These are phyloP conservation scores for Wickerhamiella nectarea DNA, from an alignment of 805 yeast genomes.

Conservation along the genomic window DNA sequence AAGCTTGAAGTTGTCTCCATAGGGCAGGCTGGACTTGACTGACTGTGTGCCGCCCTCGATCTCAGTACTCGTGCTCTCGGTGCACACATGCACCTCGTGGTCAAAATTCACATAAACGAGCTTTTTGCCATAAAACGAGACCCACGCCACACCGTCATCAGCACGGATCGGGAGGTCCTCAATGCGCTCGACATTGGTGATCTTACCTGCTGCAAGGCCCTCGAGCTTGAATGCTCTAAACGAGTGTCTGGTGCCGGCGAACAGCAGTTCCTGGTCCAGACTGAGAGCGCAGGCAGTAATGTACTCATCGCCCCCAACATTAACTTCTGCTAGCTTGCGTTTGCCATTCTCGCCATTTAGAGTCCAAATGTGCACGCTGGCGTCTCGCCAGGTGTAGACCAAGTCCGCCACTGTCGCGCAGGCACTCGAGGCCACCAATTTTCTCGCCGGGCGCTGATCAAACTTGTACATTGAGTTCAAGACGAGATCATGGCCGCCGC, in stretches of 20 bases:
- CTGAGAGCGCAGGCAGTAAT: conserved; percentile 57
- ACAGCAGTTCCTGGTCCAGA: conserved; percentile 48
- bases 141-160: conserved; percentile 1
- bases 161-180: conserved; percentile 17
- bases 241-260: conserved; percentile 55
- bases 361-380: conserved; percentile 68
- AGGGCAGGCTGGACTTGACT: conserved; percentile 13
- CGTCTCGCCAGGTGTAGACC: conserved; percentile 70
- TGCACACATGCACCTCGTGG: conserved; percentile 18
- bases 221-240: conserved; percentile 54
- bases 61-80: conserved; percentile 3
- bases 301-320: conserved; percentile 62
- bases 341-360: conserved; percentile 31
- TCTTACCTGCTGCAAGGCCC: conserved; percentile 38
- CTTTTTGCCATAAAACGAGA: not conserved
- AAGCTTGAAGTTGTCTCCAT: conserved; percentile 39
- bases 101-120: conserved; percentile 21
- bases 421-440: conserved; percentile 38
- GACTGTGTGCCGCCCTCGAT: conserved; percentile 4
- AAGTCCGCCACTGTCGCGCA: conserved; percentile 35
- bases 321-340: conserved; percentile 44
- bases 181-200: conserved; percentile 21
- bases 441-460: conserved; percentile 53
- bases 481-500: conserved; percentile 32
- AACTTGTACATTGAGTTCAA: conserved; percentile 54